Percentiles rank a stretch among this genome's conserved stretches.
Conservation (phyloP, 352 stramenopile genomes). For the Aphanomyces euteiches region DNA sequence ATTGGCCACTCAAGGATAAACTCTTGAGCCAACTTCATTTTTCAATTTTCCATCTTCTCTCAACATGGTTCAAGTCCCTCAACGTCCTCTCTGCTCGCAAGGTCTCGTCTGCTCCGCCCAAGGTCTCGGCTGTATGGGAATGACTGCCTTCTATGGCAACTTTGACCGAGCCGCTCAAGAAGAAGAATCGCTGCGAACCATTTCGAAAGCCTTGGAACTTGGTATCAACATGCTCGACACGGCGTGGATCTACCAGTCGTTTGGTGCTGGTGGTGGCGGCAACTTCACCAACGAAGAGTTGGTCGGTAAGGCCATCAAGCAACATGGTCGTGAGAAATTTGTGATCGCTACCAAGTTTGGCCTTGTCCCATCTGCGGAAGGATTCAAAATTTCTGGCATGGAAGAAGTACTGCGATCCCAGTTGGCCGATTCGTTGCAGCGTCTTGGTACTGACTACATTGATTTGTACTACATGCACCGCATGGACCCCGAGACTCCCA, state of each 20-base stretch:
- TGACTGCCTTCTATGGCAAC: slow-evolving; percentile 29
- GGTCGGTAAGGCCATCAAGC: slow-evolving; percentile 51
- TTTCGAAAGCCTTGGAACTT: slow-evolving; percentile 33
- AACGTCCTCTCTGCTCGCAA: slow-evolving; percentile 14
- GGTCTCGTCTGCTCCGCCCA: slow-evolving; percentile 15
- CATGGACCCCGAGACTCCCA: slow-evolving; percentile 52
- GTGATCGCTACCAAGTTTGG: slow-evolving; percentile 75
- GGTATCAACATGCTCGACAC: slow-evolving; percentile 74
- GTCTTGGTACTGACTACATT: slow-evolving; percentile 55
- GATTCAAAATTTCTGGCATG: slow-evolving; percentile 42
- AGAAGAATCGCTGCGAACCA: slow-evolving; percentile 6
- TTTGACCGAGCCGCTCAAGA: slow-evolving; percentile 25
- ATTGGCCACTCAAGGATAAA: no score
- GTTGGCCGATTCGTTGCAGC: slow-evolving; percentile 55
- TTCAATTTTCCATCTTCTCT: background rate
- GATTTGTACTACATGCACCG: slow-evolving; percentile 71
- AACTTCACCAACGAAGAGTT: slow-evolving; percentile 57
- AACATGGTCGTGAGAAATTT: slow-evolving; percentile 54
- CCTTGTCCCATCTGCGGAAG: slow-evolving; percentile 37
- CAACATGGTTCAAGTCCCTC: slow-evolving; percentile 2
- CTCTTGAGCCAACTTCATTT: no score
- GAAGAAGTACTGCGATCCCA: slow-evolving; percentile 58
- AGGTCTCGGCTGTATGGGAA: slow-evolving; percentile 26
- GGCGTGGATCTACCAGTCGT: slow-evolving; percentile 47
- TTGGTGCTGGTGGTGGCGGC: slow-evolving; percentile 39